Evolutionary conservation across 495 filamentous ascomycete species (phyloP), one percentile per base, ranked within the genome.

Genomic region (Aspergillus saccharolyticus): DNA sequence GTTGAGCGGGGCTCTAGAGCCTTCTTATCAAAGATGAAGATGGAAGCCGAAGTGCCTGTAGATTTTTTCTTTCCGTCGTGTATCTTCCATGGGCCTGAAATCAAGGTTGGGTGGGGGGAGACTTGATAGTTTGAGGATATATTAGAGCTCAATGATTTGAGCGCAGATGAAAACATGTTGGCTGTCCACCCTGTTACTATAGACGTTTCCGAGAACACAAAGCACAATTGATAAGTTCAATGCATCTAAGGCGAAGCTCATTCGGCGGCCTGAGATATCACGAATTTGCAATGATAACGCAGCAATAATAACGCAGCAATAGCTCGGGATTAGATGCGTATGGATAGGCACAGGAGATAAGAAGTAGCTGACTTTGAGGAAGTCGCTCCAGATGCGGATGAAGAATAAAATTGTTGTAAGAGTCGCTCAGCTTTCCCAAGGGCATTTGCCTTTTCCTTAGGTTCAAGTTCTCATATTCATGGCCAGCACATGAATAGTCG

Each of bases 61-160:
- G 87, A 88, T 70, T 96, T 97, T 72, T 96, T 96, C 79, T 95
- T 97, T 45, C 89, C 95, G 75, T 95, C 89, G 77, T 90, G 91
- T 70, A 98, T 92, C 76, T 91, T 96, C 94, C 94, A 98, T 21
- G 92, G 89, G 19, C 94, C 94, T 20, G 91, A 88, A 30, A 82
- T 82, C 18, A 89, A 82, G 12, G 80, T 82, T 19, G 88, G 81
- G 52, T 81, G 79, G 18, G 85, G 76, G 8, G 89, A 83, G 52
- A 96, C 77, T 55, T 85, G 81, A 73, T 98, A 98, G 72, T 96
- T 93, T 59, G 89, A 83, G 57, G 85, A 82, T 73, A 98, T 98
- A 70, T 96, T 93, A 50, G 89, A 89, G 52, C 84, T 84, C 71
- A 98, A 89, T 28, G 94, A 92, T 71, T 97, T 97, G 65, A 97